Percentiles rank a stretch among this genome's conserved stretches.
Conservation (phyloP, 768 basidiomycete species). For the Calvatia gigantea region DNA sequence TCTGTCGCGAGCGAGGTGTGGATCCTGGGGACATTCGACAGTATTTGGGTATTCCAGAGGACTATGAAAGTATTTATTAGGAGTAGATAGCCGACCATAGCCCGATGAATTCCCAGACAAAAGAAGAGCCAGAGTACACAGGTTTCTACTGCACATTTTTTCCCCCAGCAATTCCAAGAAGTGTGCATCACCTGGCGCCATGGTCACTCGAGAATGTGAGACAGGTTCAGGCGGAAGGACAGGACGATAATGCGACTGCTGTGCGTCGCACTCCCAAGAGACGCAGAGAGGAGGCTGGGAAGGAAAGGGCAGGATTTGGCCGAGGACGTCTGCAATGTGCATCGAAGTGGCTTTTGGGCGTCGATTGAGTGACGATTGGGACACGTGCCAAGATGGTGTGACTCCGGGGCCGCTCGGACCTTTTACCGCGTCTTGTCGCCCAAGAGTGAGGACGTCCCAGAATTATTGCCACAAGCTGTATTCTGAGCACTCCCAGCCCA, state of each 20-base stretch:
- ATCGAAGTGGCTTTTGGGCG: conserved; percentile 15
- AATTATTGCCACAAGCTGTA: conserved; percentile 14
- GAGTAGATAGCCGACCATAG: background rate
- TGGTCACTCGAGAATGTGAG: background rate
- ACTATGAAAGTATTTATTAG: conserved; percentile 72
- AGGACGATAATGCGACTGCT: background rate
- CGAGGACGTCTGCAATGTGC: conserved; percentile 4
- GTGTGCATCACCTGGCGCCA: background rate
- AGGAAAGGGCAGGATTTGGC: conserved; percentile 11
- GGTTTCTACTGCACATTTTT: background rate
- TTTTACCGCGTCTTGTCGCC: conserved; percentile 19
- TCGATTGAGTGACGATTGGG: conserved; percentile 27
- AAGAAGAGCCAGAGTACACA: conserved; percentile 4
- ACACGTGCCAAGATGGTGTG: conserved; percentile 21
- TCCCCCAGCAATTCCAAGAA: conserved; percentile 1
- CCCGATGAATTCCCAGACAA: conserved; percentile 3
- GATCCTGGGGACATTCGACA: conserved; percentile 61
- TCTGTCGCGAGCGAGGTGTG: conserved; percentile 58
- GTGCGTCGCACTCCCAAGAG: background rate
- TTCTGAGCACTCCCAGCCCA: conserved; percentile 10
- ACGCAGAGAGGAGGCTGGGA: background rate
- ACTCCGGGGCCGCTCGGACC: conserved; percentile 23
- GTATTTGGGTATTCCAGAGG: conserved; percentile 64
- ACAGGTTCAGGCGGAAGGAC: background rate
- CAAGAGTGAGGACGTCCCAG: conserved; percentile 11